phyloP scores from a whole-genome alignment of 2,329 filamentous ascomycete genomes.

The Pseudopyrenochaeta lycopersici region DNA sequence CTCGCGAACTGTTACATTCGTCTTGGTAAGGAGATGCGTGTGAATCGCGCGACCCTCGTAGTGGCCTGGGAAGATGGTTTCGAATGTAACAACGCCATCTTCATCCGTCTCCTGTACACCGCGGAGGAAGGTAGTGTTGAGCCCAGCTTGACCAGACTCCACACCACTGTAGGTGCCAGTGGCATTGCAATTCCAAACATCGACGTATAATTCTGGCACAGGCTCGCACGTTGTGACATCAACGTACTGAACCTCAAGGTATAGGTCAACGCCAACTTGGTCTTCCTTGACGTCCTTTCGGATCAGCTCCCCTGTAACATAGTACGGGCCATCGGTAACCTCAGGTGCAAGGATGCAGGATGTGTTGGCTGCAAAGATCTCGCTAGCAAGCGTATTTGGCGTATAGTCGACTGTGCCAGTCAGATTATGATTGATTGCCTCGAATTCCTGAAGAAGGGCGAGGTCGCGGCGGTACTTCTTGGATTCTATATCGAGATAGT shows the following conservation, averaged over 20 bases:
- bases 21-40: conserved; percentile 48
- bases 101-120: conserved; percentile 58
- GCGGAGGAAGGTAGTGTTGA: conserved; percentile 53
- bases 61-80: conserved; percentile 59
- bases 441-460: conserved; percentile 39
- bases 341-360: conserved; percentile 37
- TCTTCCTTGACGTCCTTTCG: conserved; percentile 58
- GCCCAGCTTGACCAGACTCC: conserved; percentile 51
- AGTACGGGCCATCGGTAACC: conserved; percentile 36
- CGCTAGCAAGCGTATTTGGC: conserved; percentile 14
- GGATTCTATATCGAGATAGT: not conserved
- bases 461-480: conserved; percentile 39
- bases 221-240: conserved; percentile 62
- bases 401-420: conserved; percentile 14
- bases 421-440: conserved; percentile 42
- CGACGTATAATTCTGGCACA: conserved; percentile 57
- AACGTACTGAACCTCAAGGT: conserved; percentile 61
- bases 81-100: conserved; percentile 59
- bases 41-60: conserved; percentile 37
- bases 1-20: conserved; percentile 43
- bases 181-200: conserved; percentile 59
- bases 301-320: conserved; percentile 53
- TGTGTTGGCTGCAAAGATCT: conserved; percentile 33
- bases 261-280: conserved; percentile 57
- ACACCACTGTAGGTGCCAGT: conserved; percentile 52